Conservation (phyloP, 2,329 filamentous ascomycete genomes). For the Ilyonectria sp. region DNA sequence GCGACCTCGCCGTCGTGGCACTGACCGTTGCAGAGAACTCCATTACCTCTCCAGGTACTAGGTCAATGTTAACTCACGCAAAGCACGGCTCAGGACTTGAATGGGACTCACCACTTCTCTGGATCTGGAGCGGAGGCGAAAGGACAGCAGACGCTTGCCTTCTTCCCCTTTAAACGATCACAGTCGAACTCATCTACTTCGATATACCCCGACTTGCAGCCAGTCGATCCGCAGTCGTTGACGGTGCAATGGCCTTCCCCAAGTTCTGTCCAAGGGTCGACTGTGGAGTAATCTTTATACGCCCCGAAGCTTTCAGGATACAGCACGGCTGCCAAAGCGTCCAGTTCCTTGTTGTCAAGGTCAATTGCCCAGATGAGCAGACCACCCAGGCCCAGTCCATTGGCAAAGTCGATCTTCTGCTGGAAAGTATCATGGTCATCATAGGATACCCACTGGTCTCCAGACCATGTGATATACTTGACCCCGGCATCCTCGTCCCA, state of each 20-base stretch:
- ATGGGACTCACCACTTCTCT: constrained; percentile 41
- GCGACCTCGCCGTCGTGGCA: constrained; percentile 53
- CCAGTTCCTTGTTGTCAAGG: constrained; percentile 37
- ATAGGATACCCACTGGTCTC: constrained; percentile 59
- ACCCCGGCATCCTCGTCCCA: constrained; percentile 50
- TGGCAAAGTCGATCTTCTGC: constrained; percentile 47
- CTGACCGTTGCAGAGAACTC: constrained; percentile 49
- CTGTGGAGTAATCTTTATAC: constrained; percentile 24
- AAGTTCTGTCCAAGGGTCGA: neutral
- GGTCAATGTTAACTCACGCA: neutral
- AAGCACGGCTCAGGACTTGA: neutral
- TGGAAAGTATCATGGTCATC: constrained; percentile 30
- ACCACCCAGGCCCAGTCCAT: constrained; percentile 50
- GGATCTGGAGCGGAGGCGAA: constrained; percentile 49
- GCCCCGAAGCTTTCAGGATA: constrained; percentile 21
- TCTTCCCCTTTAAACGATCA: constrained; percentile 18
- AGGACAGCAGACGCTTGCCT: constrained; percentile 52
- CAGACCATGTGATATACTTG: constrained; percentile 53
- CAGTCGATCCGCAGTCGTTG: constrained; percentile 13
- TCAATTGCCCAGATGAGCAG: constrained; percentile 54
- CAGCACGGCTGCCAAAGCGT: constrained; percentile 37
- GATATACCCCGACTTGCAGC: constrained; percentile 16
- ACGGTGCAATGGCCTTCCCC: constrained; percentile 5
- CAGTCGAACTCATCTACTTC: neutral
- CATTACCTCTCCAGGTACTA: constrained; percentile 48